Evolutionary conservation across 2,329 filamentous ascomycete species (phyloP).

Genomic region (Aspergillus pseudotamarii): DNA sequence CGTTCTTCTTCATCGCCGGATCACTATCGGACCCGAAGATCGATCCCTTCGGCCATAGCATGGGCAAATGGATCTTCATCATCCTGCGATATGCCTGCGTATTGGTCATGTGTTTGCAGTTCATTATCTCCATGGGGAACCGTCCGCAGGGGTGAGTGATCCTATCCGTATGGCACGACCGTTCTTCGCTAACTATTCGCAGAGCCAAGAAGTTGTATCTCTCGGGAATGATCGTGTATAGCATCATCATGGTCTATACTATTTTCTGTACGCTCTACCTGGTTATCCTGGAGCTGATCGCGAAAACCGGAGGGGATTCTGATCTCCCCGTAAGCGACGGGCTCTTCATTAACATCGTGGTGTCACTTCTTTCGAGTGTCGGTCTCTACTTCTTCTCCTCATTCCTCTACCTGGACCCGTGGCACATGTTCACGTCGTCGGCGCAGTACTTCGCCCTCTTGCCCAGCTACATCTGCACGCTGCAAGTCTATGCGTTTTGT

Average conservation of each 20-base stretch:
- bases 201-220: constrained; percentile 85
- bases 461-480: constrained; percentile 91
- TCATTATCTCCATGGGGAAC: constrained; percentile 95
- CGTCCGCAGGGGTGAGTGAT: constrained; percentile 76
- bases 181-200: constrained; percentile 13
- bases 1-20: constrained; percentile 96
- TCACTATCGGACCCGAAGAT: constrained; percentile 76
- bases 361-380: constrained; percentile 84
- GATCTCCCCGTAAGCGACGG: constrained; percentile 73
- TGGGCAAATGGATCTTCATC: constrained; percentile 82
- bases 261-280: constrained; percentile 88
- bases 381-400: constrained; percentile 97
- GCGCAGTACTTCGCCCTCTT: constrained; percentile 91
- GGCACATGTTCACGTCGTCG: constrained; percentile 96
- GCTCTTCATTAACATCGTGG: constrained; percentile 91
- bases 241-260: constrained; percentile 93
- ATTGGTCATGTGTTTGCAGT: constrained; percentile 88
- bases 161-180: neutral
- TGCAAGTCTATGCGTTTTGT: constrained; percentile 98
- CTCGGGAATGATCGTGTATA: constrained; percentile 84
- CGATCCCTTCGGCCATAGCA: constrained; percentile 88
- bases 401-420: constrained; percentile 94
- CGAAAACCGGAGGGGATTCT: constrained; percentile 46
- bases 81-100: constrained; percentile 83
- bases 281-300: constrained; percentile 75